These are phyloP conservation scores for Penicillium sumatraense DNA, from an alignment of 2,329 filamentous ascomycete genomes.

Conservation along the genomic window DNA sequence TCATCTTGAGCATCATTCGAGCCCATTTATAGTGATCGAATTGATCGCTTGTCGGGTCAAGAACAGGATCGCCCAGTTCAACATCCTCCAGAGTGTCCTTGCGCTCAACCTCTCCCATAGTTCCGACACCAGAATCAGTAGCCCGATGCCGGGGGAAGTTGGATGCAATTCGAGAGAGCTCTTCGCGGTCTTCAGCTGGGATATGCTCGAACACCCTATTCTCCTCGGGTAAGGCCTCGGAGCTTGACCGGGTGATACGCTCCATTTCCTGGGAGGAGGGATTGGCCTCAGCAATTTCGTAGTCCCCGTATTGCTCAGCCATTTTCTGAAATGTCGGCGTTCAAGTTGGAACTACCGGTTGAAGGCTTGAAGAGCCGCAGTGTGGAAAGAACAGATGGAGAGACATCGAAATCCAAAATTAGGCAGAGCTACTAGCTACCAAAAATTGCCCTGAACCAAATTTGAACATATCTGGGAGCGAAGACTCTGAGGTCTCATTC, in stretches of 20 bases:
- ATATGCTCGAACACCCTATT: conserved; percentile 34
- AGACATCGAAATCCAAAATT: neutral
- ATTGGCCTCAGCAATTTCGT: conserved; percentile 14
- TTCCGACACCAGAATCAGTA: conserved; percentile 19
- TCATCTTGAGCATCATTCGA: conserved; percentile 52
- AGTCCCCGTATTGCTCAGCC: conserved; percentile 9
- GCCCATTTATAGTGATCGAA: conserved; percentile 61
- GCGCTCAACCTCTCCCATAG: conserved; percentile 25
- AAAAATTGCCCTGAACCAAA: conserved; percentile 3
- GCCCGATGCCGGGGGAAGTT: conserved; percentile 31
- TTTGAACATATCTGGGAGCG: neutral
- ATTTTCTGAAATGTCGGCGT: conserved; percentile 2
- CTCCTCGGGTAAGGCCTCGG: conserved; percentile 23
- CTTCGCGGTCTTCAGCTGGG: conserved; percentile 27
- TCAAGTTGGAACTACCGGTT: neutral
- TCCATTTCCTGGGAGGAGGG: conserved; percentile 20
- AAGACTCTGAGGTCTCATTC: conserved; percentile 7
- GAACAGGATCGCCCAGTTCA: conserved; percentile 50
- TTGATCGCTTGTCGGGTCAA: conserved; percentile 58
- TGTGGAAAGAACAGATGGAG: neutral
- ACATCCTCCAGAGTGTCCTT: conserved; percentile 45
- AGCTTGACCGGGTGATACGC: conserved; percentile 10
- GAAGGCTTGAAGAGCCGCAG: neutral
- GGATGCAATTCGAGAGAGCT: conserved; percentile 35
- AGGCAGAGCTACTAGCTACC: neutral